phyloP scores from a whole-genome alignment of 495 filamentous ascomycete species.

The Pseudevernia furfuracea region DNA sequence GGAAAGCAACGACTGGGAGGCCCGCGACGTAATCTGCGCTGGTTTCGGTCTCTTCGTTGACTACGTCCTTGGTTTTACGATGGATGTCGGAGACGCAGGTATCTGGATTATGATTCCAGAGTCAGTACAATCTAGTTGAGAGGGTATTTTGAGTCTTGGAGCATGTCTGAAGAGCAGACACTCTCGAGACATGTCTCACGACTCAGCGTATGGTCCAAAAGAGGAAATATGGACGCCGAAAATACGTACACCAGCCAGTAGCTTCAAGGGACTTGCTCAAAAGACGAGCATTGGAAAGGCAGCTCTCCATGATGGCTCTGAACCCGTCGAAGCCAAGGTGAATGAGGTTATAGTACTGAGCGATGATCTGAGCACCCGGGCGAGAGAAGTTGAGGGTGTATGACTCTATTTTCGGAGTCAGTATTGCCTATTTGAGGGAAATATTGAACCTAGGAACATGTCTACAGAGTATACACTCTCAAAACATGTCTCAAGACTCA shows the following conservation, averaged over 20 bases:
- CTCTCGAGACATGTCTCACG: not conserved
- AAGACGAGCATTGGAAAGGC: slow-evolving; percentile 59
- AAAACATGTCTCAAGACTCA: too few species aligned
- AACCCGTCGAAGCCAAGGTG: slow-evolving; percentile 64
- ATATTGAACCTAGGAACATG: too few species aligned
- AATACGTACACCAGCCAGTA: not conserved
- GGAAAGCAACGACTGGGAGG: slow-evolving; percentile 65
- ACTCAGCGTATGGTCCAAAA: not conserved
- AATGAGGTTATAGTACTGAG: slow-evolving; percentile 71
- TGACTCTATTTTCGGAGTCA: too few species aligned
- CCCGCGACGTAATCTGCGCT: slow-evolving; percentile 59
- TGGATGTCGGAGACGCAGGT: slow-evolving; percentile 65
- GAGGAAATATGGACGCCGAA: not conserved
- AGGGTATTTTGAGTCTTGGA: not conserved
- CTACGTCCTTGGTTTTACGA: slow-evolving; percentile 40
- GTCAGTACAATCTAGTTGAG: slow-evolving; percentile 22
- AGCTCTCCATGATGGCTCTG: slow-evolving; percentile 60
- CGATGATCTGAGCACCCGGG: slow-evolving; percentile 63
- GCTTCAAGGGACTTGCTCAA: slow-evolving; percentile 45
- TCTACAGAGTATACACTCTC: too few species aligned
- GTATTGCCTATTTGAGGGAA: too few species aligned
- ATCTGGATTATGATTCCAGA: slow-evolving; percentile 21
- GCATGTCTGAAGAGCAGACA: not conserved
- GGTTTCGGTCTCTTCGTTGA: slow-evolving; percentile 39
- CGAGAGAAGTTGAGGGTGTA: slow-evolving; percentile 72